Base-by-base conservation (phyloP, 164 flowering plant species). In the Nymphaea thermarum region DNA sequence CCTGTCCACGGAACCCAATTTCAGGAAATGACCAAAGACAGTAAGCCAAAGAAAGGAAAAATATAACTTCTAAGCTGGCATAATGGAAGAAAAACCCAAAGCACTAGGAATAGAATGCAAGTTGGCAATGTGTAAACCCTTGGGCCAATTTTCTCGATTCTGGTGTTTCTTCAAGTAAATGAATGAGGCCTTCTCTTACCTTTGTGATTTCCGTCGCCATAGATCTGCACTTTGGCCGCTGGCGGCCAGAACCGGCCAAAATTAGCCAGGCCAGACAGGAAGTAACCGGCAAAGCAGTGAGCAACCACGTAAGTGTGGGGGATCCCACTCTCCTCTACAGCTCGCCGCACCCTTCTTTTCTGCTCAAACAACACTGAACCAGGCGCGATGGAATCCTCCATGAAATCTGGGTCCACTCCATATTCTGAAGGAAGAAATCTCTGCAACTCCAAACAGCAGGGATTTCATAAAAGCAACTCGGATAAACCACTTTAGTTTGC, bases 381-480 rank as follows among this genome's bases (percentile, higher is more conserved):
- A 1, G 79, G 80, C 36, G 72, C 68, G 5, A 77, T 53, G 10
- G 75, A 72, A 18, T 77, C 66, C 44, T 72, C 76, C 80, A 77
- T 79, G 66, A 71, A 70, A 4, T 76, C 78, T 2, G 77, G 78
- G 43, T 81, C 80, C 67, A 76, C 67, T 11, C 83, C 83, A 62
- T 74, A 78, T 61, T 81, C 83, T 4, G 83, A 81, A 2, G 83
- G 83, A 36, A 75, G 66, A 45, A 73, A 73, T 12, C 74, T 63
- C 78, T 74, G 53, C 73, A 64, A 4, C 5, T 43, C 12, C 0
- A 60, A 10, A 3, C 25, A n/a, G 42, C 41, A 68, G 6, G 10
- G 60, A 42, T 10, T 2, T 5, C 10, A 16, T 14, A 17, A 4
- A 15, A 60, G 18, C 14, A 61, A 11, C 4, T 5, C 43, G 4